A percentile compares a stretch with the other conserved stretches of the same genome.
phyloP scores from a whole-genome alignment of 2,329 filamentous ascomycete species.

The Pestalotiopsis sp. region DNA sequence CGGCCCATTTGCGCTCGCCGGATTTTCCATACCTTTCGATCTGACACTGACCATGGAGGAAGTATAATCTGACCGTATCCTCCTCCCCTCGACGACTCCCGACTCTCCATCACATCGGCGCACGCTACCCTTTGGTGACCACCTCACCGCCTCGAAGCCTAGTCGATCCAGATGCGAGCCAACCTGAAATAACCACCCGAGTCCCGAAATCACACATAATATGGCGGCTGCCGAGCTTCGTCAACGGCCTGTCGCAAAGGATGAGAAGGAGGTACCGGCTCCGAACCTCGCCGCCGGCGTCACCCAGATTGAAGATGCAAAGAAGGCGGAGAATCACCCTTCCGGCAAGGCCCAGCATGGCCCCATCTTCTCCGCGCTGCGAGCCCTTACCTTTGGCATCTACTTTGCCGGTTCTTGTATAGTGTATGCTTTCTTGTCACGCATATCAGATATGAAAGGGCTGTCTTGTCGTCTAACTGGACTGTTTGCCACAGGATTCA shows the following conservation, averaged over 20 bases:
- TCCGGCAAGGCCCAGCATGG: constrained; percentile 59
- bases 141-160: background rate
- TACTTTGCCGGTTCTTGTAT: constrained; percentile 55
- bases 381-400: constrained; percentile 51
- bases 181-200: background rate
- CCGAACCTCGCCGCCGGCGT: constrained; percentile 27
- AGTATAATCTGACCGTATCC: background rate
- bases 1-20: background rate
- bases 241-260: constrained; percentile 29
- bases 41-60: background rate
- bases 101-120: background rate
- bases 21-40: background rate
- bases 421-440: constrained; percentile 41
- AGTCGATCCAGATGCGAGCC: background rate
- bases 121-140: background rate
- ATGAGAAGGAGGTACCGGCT: constrained; percentile 24
- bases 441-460: background rate
- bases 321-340: constrained; percentile 43
- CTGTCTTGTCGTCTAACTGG: background rate
- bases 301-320: constrained; percentile 21
- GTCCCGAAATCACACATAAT: constrained; percentile 7
- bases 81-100: background rate
- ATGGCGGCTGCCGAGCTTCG: constrained; percentile 40
- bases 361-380: constrained; percentile 49
- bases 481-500: constrained; percentile 53